phyloP scores from a whole-genome alignment of 208 protist genomes.

The Tritrichomonas foetus region DNA sequence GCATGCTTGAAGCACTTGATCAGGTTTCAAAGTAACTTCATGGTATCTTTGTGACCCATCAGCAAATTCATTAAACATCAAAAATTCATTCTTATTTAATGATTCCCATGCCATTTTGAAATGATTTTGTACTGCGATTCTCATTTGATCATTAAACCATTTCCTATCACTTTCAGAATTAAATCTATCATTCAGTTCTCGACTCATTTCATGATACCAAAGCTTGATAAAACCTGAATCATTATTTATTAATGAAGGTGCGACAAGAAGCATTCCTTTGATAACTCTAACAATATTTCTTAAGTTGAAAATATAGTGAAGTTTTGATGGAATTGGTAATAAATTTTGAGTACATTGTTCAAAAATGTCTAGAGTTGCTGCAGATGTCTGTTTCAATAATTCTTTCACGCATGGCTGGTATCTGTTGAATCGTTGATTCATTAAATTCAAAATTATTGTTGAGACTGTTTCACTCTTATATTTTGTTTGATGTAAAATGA shows the following conservation, averaged over 20 bases:
- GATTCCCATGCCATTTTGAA: background rate
- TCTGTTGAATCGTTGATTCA: conserved; percentile 56
- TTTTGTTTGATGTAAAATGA: conserved; percentile 59
- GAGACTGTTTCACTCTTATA: conserved; percentile 44
- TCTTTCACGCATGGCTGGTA: conserved; percentile 62
- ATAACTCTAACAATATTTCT: conserved; percentile 85
- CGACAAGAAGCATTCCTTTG: conserved; percentile 44
- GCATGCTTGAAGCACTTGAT: background rate
- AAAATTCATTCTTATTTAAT: background rate
- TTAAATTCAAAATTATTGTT: conserved; percentile 59
- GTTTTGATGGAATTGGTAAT: conserved; percentile 82
- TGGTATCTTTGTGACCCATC: conserved; percentile 49
- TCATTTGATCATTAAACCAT: conserved; percentile 64
- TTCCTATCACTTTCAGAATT: conserved; percentile 74
- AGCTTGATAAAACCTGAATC: conserved; percentile 60
- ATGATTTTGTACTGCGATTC: background rate
- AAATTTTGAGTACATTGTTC: conserved; percentile 57
- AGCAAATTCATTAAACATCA: conserved; percentile 45
- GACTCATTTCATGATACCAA: conserved; percentile 84
- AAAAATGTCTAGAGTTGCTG: conserved; percentile 58
- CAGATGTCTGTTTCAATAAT: background rate
- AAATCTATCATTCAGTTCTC: conserved; percentile 90
- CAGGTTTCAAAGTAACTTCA: conserved; percentile 44
- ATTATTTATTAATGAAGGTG: conserved; percentile 43
- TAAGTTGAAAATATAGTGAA: conserved; percentile 96